Evolutionary conservation across 176 grass and related monocot species (phyloP).

Genomic region (Lolium multiflorum): DNA sequence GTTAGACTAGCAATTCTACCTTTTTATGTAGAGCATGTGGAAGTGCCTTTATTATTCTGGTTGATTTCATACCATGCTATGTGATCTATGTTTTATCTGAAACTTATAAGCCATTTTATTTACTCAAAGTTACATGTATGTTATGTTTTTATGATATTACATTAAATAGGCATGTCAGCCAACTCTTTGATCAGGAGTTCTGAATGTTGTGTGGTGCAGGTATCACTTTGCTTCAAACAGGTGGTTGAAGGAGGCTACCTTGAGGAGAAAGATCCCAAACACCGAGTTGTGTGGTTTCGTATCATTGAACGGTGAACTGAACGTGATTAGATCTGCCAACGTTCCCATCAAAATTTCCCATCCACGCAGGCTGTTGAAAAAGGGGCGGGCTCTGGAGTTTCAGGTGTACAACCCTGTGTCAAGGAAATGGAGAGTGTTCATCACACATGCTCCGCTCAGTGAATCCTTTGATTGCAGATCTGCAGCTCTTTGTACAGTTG

Average conservation of each 20-base stretch:
- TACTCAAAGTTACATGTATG: too few species aligned
- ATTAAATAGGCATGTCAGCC: too few species aligned
- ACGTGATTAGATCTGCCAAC: conserved; percentile 61
- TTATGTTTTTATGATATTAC: too few species aligned
- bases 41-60: background rate
- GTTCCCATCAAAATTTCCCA: conserved; percentile 33
- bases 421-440: conserved; percentile 77
- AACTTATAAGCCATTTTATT: background rate
- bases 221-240: conserved; percentile 69
- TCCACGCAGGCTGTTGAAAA: conserved; percentile 54
- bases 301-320: conserved; percentile 75
- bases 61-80: background rate
- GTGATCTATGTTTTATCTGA: background rate
- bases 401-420: conserved; percentile 74
- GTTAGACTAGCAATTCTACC: background rate
- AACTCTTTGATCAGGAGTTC: too few species aligned
- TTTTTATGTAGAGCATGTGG: background rate
- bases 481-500: conserved; percentile 69
- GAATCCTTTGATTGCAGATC: conserved; percentile 65
- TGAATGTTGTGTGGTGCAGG: conserved; percentile 45
- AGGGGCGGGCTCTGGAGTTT: conserved; percentile 55
- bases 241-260: conserved; percentile 66
- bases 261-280: conserved; percentile 65
- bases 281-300: conserved; percentile 66
- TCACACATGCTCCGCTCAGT: conserved; percentile 52